Conservation (phyloP, 2,329 filamentous ascomycete species). For the Ophiostoma quercus region DNA sequence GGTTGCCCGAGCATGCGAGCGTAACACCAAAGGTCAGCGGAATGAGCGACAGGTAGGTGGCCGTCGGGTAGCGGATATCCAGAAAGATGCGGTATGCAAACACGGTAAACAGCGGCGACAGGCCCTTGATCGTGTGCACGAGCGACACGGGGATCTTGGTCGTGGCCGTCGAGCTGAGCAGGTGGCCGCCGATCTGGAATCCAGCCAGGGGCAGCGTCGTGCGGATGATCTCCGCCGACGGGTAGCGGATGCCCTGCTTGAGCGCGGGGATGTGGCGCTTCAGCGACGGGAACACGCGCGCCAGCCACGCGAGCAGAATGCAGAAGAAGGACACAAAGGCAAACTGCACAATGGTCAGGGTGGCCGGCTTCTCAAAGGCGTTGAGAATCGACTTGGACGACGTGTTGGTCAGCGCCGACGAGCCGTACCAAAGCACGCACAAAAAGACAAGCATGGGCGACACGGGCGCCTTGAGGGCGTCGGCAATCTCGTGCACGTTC, state of each 20-base stretch:
- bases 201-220: constrained; percentile 86
- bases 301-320: constrained; percentile 69
- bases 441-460: constrained; percentile 82
- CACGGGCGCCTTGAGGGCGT: constrained; percentile 82
- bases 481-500: constrained; percentile 88
- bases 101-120: constrained; percentile 93
- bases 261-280: constrained; percentile 70
- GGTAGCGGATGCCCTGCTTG: constrained; percentile 74
- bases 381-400: constrained; percentile 97
- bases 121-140: constrained; percentile 96
- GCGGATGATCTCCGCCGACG: constrained; percentile 72
- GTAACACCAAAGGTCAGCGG: constrained; percentile 92
- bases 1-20: constrained; percentile 85
- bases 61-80: constrained; percentile 76
- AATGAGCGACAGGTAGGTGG: constrained; percentile 85
- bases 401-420: constrained; percentile 92
- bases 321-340: constrained; percentile 87
- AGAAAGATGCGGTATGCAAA: constrained; percentile 86
- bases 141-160: constrained; percentile 92
- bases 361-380: constrained; percentile 83
- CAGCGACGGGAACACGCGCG: constrained; percentile 64
- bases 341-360: constrained; percentile 89
- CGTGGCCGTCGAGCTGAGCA: constrained; percentile 89
- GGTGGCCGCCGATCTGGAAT: constrained; percentile 90
- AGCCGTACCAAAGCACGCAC: constrained; percentile 89